Evolutionary conservation across 2,329 filamentous ascomycete species (phyloP), one percentile per base, ranked within the genome.

Genomic region (Diatrype stigma): DNA sequence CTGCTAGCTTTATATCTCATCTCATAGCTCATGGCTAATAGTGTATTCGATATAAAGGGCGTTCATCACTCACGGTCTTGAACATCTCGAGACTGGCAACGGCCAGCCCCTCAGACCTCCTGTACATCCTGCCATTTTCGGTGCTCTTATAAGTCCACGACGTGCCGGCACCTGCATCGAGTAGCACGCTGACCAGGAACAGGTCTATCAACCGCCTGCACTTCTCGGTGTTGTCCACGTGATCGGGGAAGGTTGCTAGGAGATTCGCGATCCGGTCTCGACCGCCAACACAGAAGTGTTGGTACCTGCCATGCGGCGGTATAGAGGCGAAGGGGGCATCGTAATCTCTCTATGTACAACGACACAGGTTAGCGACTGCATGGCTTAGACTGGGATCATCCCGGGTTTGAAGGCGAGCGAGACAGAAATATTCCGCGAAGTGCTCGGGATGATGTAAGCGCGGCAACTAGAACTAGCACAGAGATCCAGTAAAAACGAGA

Each of bases 81-180:
- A 96, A 96, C 92, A 96, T 96, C 60, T 96, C 92, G 63, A 86
- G 65, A 57, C 79, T 84, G 6, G 83, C 83, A 58, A 86, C 88
- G 82, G 65, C 65, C 28, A 66, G 42, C 3, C 64, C 66, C 50
- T 67, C 94, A 54, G 91, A 96, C 47, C 94, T 84, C 48, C 84
- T 79, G 70, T 93, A 97, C 38, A 87, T 70, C 55, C 85, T 87
- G 51, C 89, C 90, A 57, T 91, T 95, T 65, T 96, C 91, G 56
- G 86, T 86, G 66, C 90, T 96, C 75, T 89, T 94, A 74, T 96
- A 99, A 60, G 85, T 86, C 94, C 94, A 99, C 58, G 84, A 80
- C 2, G 85, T 93, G 38, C 94, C 94, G 2, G 94, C 91, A 38
- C 94, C 94, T 4, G 94, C 90, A 65, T 95, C 89, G 8, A 95